Conservation (phyloP, 345 rosid genomes). For the Conringia planisiliqua region DNA sequence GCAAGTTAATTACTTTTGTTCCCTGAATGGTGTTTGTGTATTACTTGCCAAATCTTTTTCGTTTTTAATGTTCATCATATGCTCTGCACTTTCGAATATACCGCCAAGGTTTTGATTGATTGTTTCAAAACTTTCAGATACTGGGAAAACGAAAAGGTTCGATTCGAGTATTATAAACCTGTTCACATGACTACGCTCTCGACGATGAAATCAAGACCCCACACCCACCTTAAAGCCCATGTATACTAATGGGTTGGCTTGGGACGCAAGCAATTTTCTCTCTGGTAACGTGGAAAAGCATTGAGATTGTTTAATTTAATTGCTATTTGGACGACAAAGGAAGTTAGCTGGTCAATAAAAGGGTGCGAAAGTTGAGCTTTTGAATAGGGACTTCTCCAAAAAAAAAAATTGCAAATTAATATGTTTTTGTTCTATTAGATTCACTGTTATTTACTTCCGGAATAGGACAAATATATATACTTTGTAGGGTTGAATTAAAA, state of each 20-base stretch:
- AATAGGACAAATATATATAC: neutral
- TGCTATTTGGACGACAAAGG: neutral
- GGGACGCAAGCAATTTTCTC: neutral
- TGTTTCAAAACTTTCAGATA: constrained; percentile 42
- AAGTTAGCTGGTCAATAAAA: constrained; percentile 11
- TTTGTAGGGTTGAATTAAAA: neutral
- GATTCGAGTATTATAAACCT: constrained; percentile 72
- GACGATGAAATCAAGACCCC: constrained; percentile 46
- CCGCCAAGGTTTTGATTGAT: neutral
- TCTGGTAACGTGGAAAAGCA: neutral
- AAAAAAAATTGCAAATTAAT: no score
- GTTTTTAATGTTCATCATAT: neutral
- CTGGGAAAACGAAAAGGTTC: constrained; percentile 87
- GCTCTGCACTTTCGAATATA: neutral
- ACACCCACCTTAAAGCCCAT: constrained; percentile 40
- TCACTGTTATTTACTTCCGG: no score
- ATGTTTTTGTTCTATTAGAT: neutral
- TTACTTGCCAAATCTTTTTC: neutral
- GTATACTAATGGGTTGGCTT: no score
- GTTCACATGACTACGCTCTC: constrained; percentile 80
- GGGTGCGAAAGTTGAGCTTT: neutral
- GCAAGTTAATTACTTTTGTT: neutral
- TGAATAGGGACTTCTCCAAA: neutral
- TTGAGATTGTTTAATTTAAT: neutral
- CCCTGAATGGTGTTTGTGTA: no score